A percentile compares a stretch with the other conserved stretches of the same genome.
Conservation (phyloP, 768 basidiomycete species). For the Mycena leptocephala region DNA sequence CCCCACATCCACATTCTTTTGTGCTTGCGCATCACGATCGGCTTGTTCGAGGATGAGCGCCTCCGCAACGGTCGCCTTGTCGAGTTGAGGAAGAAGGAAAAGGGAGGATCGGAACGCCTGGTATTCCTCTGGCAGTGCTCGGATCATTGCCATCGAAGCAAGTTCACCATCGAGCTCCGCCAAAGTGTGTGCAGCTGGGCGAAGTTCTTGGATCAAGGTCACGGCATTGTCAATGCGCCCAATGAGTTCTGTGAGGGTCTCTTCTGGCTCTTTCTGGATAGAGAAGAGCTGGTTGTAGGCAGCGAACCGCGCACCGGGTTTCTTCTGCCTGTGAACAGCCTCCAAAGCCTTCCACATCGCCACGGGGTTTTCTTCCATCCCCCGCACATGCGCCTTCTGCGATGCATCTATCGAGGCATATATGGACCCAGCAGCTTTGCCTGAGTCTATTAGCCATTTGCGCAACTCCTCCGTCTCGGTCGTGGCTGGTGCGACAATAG, state of each 20-base stretch:
- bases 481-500: too few species aligned
- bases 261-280: background rate
- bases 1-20: background rate
- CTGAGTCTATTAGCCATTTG: slow-evolving; percentile 4
- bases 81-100: slow-evolving; percentile 22
- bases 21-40: background rate
- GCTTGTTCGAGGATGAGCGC: slow-evolving; percentile 23
- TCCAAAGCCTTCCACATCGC: slow-evolving; percentile 39
- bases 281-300: slow-evolving; percentile 7
- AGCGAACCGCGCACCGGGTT: slow-evolving; percentile 38
- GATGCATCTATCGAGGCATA: slow-evolving; percentile 34
- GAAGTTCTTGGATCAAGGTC: slow-evolving; percentile 34
- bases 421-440: slow-evolving; percentile 39
- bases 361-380: slow-evolving; percentile 37
- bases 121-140: slow-evolving; percentile 41
- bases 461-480: background rate
- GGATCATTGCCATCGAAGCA: slow-evolving; percentile 37
- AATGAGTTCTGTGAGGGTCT: slow-evolving; percentile 11
- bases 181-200: slow-evolving; percentile 27
- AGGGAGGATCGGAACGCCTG: slow-evolving; percentile 22
- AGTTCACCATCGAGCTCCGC: slow-evolving; percentile 38
- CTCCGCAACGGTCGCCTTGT: slow-evolving; percentile 14
- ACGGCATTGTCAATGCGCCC: slow-evolving; percentile 34
- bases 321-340: slow-evolving; percentile 40
- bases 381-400: slow-evolving; percentile 39